A percentile compares a stretch with the other conserved stretches of the same genome.
Conservation (phyloP, 257 asterid species). For the Gardenia jasminoides region DNA sequence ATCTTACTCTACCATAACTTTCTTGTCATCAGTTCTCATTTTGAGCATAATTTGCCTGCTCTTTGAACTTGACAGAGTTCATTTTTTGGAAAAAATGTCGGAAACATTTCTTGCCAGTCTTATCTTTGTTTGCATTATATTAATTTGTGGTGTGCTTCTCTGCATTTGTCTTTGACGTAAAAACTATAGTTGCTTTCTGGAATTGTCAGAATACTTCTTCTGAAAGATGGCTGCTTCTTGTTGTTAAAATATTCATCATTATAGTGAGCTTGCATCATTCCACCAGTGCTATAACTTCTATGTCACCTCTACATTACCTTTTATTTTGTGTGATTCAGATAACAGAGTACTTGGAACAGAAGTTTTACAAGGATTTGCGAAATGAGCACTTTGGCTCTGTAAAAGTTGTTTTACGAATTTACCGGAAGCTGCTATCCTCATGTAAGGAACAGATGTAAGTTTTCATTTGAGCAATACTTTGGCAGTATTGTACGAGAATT, state of each 20-base stretch:
- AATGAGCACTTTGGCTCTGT: conserved; percentile 45
- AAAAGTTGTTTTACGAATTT: conserved; percentile 40
- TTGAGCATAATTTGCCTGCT: neutral
- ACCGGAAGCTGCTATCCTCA: conserved; percentile 47
- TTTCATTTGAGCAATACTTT: conserved; percentile 8
- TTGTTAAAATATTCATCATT: neutral
- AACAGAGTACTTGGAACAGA: conserved; percentile 49
- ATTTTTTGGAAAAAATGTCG: neutral
- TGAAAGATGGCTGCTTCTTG: neutral
- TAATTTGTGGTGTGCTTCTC: neutral
- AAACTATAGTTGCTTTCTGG: neutral
- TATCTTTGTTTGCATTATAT: neutral
- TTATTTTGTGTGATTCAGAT: conserved; percentile 29
- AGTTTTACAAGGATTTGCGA: conserved; percentile 47
- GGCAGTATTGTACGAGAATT: neutral
- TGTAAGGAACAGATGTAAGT: conserved; percentile 64
- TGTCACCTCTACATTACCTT: conserved; percentile 5
- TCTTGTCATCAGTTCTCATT: neutral
- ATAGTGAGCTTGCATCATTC: neutral
- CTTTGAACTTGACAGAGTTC: neutral
- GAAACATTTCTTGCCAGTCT: neutral
- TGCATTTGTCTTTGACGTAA: neutral
- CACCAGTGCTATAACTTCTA: neutral
- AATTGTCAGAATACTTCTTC: neutral
- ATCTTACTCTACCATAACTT: neutral